A percentile compares a stretch with the other conserved stretches of the same genome.
Evolutionary conservation across 2,329 filamentous ascomycete genomes (phyloP).

Genomic region (Dryadomyces quercus-mongolicae): DNA sequence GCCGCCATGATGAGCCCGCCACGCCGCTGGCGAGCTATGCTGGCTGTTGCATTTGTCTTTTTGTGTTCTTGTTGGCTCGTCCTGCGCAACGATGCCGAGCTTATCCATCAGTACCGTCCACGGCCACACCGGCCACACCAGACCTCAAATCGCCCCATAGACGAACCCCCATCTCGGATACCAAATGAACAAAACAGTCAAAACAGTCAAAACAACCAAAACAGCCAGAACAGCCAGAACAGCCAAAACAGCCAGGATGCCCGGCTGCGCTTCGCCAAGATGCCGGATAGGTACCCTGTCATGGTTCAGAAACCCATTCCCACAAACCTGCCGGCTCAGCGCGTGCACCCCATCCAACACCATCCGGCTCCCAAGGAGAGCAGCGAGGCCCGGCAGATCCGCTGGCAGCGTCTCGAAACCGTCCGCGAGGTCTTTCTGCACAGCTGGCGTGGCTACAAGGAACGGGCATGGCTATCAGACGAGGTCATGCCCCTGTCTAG

Average conservation of each 20-base stretch:
- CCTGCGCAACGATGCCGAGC: conserved; percentile 2
- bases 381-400: conserved; percentile 19
- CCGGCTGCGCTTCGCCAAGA: conserved; percentile 16
- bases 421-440: conserved; percentile 39
- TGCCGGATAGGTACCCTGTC: conserved; percentile 22
- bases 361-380: conserved; percentile 35
- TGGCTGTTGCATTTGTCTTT: conserved; percentile 5
- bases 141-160: neutral
- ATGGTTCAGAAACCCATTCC: conserved; percentile 22
- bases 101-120: neutral
- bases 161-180: neutral
- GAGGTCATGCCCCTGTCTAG: conserved; percentile 48
- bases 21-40: conserved; percentile 12
- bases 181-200: neutral
- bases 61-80: conserved; percentile 4
- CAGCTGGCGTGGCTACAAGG: conserved; percentile 49
- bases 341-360: conserved; percentile 51
- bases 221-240: neutral
- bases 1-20: conserved; percentile 8
- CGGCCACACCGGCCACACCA: neutral
- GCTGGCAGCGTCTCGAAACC: conserved; percentile 26
- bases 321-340: conserved; percentile 15
- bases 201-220: neutral
- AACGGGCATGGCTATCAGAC: conserved; percentile 51
- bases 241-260: neutral